These are phyloP conservation scores for Tephrocybe sp. DNA, from an alignment of 768 basidiomycete species.

Conservation along the genomic window DNA sequence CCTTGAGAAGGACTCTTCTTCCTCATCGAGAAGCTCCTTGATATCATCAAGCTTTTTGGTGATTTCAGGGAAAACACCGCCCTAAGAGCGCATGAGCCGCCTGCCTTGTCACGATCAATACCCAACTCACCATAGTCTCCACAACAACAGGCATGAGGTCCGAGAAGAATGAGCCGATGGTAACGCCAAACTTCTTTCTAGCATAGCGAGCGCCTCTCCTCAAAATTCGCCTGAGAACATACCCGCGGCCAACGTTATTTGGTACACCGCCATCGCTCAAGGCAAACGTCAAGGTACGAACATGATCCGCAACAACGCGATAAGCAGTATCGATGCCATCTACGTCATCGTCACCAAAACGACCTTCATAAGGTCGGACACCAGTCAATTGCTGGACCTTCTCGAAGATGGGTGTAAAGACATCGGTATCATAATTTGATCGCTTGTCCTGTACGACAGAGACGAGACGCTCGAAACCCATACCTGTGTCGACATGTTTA, in stretches of 20 bases:
- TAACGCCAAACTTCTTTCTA: slow-evolving; percentile 90
- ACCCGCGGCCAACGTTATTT: slow-evolving; percentile 94
- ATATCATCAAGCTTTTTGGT: slow-evolving; percentile 78
- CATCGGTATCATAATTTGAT: slow-evolving; percentile 98
- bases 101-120: not conserved
- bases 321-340: slow-evolving; percentile 98
- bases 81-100: slow-evolving; percentile 44
- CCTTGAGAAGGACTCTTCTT: slow-evolving; percentile 97
- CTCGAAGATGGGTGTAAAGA: slow-evolving; percentile 87
- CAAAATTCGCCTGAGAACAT: slow-evolving; percentile 93
- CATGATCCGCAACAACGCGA: slow-evolving; percentile 95
- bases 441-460: slow-evolving; percentile 87
- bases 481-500: slow-evolving; percentile 97
- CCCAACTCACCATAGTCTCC: slow-evolving; percentile 75
- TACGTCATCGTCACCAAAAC: slow-evolving; percentile 90
- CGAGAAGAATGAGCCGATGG: slow-evolving; percentile 94
- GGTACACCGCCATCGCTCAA: slow-evolving; percentile 96
- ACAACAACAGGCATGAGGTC: slow-evolving; percentile 87
- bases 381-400: slow-evolving; percentile 89
- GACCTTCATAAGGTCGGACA: slow-evolving; percentile 84
- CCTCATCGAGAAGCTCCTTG: slow-evolving; percentile 95
- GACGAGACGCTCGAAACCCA: slow-evolving; percentile 98
- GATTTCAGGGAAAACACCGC: slow-evolving; percentile 90
- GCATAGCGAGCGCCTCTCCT: slow-evolving; percentile 95
- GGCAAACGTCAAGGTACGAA: slow-evolving; percentile 93